Percentiles rank a stretch among this genome's conserved stretches.
Conservation (phyloP, 768 basidiomycete genomes). For the Amanita jacksonii region DNA sequence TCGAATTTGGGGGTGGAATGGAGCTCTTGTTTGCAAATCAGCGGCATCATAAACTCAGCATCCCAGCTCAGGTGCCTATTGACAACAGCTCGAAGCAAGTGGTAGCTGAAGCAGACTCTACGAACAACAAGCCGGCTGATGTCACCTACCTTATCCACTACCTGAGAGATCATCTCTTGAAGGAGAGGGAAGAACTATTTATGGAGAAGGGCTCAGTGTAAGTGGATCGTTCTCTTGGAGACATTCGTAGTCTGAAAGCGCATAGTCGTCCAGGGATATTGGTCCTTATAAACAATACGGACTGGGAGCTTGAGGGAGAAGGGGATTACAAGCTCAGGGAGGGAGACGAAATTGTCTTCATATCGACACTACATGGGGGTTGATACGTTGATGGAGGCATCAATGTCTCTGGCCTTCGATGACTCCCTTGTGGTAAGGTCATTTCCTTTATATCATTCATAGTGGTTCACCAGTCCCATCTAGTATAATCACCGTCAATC, state of each 20-base stretch:
- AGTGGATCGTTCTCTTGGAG: constrained; percentile 19
- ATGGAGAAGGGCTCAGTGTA: constrained; percentile 83
- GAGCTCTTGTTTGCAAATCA: constrained; percentile 76
- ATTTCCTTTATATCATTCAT: too few species aligned
- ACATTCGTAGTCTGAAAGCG: background rate
- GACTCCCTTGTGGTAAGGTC: too few species aligned
- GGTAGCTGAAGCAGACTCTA: constrained; percentile 9
- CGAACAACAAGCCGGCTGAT: constrained; percentile 39
- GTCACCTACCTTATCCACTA: constrained; percentile 72
- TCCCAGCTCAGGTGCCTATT: constrained; percentile 38
- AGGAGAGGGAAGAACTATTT: constrained; percentile 84
- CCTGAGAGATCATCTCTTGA: constrained; percentile 68
- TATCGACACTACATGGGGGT: constrained; percentile 92
- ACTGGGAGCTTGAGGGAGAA: constrained; percentile 97
- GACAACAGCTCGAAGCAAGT: constrained; percentile 22
- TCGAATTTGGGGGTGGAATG: constrained; percentile 80
- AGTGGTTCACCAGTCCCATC: too few species aligned
- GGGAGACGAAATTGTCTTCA: constrained; percentile 90
- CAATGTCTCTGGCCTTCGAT: too few species aligned
- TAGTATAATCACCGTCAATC: too few species aligned
- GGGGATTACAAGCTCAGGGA: constrained; percentile 71
- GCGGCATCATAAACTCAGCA: constrained; percentile 43
- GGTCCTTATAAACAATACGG: constrained; percentile 93
- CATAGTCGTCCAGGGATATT: constrained; percentile 89
- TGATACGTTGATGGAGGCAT: too few species aligned